Percentiles rank a stretch among this genome's conserved stretches.
Evolutionary conservation across 345 rosid genomes (phyloP).

Genomic region (Arabis alpina): DNA sequence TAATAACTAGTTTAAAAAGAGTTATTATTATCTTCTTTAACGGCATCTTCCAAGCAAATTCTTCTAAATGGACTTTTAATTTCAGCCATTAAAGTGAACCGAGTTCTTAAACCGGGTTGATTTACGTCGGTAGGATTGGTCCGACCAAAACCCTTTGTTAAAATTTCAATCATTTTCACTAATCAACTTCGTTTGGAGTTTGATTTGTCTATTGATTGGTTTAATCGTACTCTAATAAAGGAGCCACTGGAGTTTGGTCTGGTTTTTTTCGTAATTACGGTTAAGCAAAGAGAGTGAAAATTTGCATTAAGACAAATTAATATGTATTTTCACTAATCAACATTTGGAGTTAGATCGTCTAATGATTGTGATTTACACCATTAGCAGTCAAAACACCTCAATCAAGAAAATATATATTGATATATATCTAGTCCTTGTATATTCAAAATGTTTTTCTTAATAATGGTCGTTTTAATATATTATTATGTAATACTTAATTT

Average conservation of each 20-base stretch:
- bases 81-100: conserved; percentile 28
- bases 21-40: conserved; percentile 26
- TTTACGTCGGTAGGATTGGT: conserved; percentile 6
- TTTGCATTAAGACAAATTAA: neutral
- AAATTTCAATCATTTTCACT: neutral
- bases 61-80: conserved; percentile 12
- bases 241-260: neutral
- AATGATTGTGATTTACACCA: neutral
- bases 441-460: no score
- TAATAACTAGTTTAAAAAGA: conserved; percentile 19
- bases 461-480: no score
- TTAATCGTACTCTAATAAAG: neutral
- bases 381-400: neutral
- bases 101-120: conserved; percentile 20
- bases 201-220: neutral
- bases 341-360: no score
- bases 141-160: neutral
- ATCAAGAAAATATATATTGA: neutral
- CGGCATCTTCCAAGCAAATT: conserved; percentile 19
- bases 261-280: neutral
- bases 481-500: no score
- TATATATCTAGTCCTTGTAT: no score
- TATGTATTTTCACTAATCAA: neutral
- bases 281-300: neutral
- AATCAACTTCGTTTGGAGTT: neutral